phyloP scores from a whole-genome alignment of 2,329 filamentous ascomycete genomes.

The Arthrobotrys entomopaga region DNA sequence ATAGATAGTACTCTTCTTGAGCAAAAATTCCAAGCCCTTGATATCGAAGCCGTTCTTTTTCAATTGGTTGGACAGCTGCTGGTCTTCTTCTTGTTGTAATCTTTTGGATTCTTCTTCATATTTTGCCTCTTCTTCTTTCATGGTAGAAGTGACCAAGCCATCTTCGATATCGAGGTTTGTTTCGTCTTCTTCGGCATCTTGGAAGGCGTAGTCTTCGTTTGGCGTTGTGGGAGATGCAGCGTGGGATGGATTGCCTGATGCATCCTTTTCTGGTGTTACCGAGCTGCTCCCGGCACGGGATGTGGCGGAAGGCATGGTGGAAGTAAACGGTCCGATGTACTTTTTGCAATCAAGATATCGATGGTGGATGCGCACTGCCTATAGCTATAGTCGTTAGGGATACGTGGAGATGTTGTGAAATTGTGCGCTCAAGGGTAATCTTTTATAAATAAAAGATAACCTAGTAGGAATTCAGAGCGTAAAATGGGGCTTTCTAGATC shows the following conservation, averaged over 20 bases:
- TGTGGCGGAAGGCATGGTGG: conserved; percentile 30
- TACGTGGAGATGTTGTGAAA: not conserved
- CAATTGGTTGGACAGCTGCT: conserved; percentile 39
- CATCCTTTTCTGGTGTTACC: conserved; percentile 34
- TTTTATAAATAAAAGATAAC: not conserved
- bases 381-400: not conserved
- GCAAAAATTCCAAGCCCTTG: conserved; percentile 57
- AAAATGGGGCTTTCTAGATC: not conserved
- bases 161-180: conserved; percentile 38
- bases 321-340: not conserved
- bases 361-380: too few species aligned
- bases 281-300: conserved; percentile 29
- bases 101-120: conserved; percentile 45
- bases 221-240: conserved; percentile 42
- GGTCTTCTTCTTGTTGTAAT: conserved; percentile 47
- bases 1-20: conserved; percentile 58
- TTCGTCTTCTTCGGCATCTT: conserved; percentile 35
- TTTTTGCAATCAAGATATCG: not conserved
- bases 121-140: conserved; percentile 52
- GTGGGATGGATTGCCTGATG: conserved; percentile 26
- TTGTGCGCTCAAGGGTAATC: not conserved
- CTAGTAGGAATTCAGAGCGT: not conserved
- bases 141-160: conserved; percentile 48
- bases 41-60: conserved; percentile 48
- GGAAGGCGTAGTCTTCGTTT: conserved; percentile 40